A percentile compares a stretch with the other conserved stretches of the same genome.
Evolutionary conservation across 192 early-diverging fungal genomes (phyloP).

Genomic region (Backusella mclennaniae): DNA sequence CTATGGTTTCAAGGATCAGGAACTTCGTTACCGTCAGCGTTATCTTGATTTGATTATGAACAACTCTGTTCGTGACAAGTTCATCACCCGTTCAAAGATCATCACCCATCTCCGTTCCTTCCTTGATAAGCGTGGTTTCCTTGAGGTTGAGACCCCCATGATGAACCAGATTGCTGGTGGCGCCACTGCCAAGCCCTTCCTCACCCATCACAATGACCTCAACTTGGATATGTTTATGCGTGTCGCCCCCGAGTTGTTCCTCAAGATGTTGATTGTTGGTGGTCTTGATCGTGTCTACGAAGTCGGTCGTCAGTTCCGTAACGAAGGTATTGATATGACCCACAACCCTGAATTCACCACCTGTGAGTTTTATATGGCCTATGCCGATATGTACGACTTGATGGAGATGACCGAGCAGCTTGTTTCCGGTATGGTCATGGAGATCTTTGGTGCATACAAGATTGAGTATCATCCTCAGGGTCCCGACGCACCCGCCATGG

Average conservation of each 20-base stretch:
- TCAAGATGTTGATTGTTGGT: conserved; percentile 98
- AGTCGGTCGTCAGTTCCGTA: conserved; percentile 99
- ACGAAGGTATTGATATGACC: conserved; percentile 97
- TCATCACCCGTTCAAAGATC: conserved; percentile 88
- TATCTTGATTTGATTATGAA: conserved; percentile 99
- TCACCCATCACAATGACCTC: conserved; percentile 99
- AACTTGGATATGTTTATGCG: conserved; percentile 99
- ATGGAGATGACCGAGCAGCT: conserved; percentile 92
- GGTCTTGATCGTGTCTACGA: conserved; percentile 99
- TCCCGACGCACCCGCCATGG: conserved; percentile 67
- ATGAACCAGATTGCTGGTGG: conserved; percentile 99
- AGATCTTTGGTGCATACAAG: conserved; percentile 87
- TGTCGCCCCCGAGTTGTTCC: conserved; percentile 95
- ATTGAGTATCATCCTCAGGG: conserved; percentile 95
- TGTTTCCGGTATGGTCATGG: conserved; percentile 91
- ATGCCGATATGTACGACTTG: conserved; percentile 95
- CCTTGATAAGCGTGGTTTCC: conserved; percentile 92
- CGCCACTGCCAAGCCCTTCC: conserved; percentile 98
- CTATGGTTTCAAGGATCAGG: conserved; percentile 97
- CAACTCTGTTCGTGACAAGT: conserved; percentile 91
- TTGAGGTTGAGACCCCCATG: conserved; percentile 99
- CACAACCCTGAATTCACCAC: conserved; percentile 99
- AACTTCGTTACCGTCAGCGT: conserved; percentile 94
- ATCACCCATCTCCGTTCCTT: conserved; percentile 95
- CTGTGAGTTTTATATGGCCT: conserved; percentile 99